phyloP scores from a whole-genome alignment of 2,329 filamentous ascomycete genomes.

The Byssochlamys sp. region DNA sequence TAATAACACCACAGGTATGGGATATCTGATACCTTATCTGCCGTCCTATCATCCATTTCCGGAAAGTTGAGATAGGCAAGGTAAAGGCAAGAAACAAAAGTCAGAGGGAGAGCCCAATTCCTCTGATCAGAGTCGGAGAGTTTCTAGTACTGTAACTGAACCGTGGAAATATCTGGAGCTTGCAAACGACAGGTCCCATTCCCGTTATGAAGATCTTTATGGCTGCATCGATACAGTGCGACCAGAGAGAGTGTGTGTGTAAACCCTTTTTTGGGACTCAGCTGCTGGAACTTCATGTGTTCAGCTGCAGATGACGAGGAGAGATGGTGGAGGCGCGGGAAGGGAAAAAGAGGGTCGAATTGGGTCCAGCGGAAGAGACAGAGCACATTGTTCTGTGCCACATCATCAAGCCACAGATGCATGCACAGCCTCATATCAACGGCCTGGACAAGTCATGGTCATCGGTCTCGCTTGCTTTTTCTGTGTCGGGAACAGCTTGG shows the following conservation, averaged over 20 bases:
- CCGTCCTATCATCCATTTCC: not conserved
- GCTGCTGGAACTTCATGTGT: not conserved
- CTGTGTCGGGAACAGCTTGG: not conserved
- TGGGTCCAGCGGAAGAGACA: not conserved
- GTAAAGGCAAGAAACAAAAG: too few relatives aligned
- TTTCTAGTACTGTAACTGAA: not conserved
- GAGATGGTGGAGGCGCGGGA: not conserved
- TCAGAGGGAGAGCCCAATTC: too few relatives aligned
- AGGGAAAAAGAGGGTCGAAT: not conserved
- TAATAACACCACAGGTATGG: not conserved
- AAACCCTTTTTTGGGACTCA: not conserved
- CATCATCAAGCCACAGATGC: not conserved
- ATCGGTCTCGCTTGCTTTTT: not conserved
- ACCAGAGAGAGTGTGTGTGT: not conserved
- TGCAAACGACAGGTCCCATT: not conserved
- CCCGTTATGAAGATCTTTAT: not conserved
- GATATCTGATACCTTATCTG: not conserved
- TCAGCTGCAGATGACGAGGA: not conserved
- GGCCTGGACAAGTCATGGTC: not conserved
- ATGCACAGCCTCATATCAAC: not conserved
- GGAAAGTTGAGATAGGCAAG: not conserved
- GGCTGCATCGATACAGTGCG: not conserved
- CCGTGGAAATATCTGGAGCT: not conserved
- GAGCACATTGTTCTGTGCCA: not conserved
- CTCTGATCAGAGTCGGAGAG: too few relatives aligned